A percentile compares a stretch with the other conserved stretches of the same genome.
phyloP scores from a whole-genome alignment of 2,329 filamentous ascomycete genomes.

The Pyrenochaeta sp. region DNA sequence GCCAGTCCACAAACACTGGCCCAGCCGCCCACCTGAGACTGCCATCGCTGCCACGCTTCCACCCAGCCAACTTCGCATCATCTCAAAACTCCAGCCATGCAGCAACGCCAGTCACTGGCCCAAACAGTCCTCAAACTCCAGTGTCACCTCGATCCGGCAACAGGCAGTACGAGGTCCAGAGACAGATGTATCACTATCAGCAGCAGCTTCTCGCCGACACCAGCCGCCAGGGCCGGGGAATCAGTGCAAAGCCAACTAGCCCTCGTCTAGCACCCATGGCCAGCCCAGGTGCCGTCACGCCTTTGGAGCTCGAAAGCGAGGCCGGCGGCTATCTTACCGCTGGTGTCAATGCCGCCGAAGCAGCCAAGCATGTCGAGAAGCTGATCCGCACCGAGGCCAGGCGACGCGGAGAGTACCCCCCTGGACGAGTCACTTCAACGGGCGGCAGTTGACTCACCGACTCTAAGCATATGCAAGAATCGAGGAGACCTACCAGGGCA shows the following conservation, averaged over 20 bases:
- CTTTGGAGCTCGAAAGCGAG: constrained; percentile 58
- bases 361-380: constrained; percentile 54
- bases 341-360: constrained; percentile 51
- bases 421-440: constrained; percentile 37
- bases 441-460: constrained; percentile 43
- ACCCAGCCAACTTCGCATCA: constrained; percentile 60
- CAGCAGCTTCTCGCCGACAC: constrained; percentile 53
- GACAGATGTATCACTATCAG: constrained; percentile 59
- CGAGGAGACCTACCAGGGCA: constrained; percentile 7
- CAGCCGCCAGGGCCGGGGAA: constrained; percentile 31
- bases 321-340: constrained; percentile 57
- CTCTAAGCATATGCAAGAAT: constrained; percentile 8
- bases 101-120: constrained; percentile 48
- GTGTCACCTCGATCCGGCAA: constrained; percentile 53
- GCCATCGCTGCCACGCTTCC: constrained; percentile 61
- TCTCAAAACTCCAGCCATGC: constrained; percentile 49
- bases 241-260: constrained; percentile 52
- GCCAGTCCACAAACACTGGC: constrained; percentile 45
- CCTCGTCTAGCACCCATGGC: constrained; percentile 59
- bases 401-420: constrained; percentile 46
- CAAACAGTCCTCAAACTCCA: constrained; percentile 53
- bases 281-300: constrained; percentile 62
- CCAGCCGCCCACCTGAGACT: constrained; percentile 53
- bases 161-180: constrained; percentile 59
- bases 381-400: constrained; percentile 56